These are phyloP conservation scores for Dujonia santamariae DNA, from an alignment of 1,139 yeast species.

Conservation along the genomic window DNA sequence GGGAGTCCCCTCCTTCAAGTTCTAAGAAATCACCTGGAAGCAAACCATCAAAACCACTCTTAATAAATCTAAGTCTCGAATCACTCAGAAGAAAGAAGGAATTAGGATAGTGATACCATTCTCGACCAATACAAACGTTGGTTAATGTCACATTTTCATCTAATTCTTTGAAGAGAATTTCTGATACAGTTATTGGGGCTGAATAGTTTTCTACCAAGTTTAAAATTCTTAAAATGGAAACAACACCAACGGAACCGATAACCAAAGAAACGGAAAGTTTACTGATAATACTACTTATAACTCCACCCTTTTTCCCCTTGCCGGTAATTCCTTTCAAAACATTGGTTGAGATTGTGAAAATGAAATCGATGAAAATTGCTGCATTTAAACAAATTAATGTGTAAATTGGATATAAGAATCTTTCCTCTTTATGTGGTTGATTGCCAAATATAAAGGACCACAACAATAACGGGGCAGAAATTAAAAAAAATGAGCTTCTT, in stretches of 20 bases:
- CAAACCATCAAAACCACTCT: slow-evolving; percentile 80
- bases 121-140: slow-evolving; percentile 84
- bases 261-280: too few species aligned
- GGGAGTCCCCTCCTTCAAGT: slow-evolving; percentile 12
- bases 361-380: slow-evolving; percentile 45
- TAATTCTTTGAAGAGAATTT: slow-evolving; percentile 13
- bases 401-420: slow-evolving; percentile 85
- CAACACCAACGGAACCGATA: slow-evolving; percentile 21
- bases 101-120: slow-evolving; percentile 92
- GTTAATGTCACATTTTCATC: slow-evolving; percentile 6
- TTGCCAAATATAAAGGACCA: slow-evolving; percentile 67
- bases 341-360: slow-evolving; percentile 14
- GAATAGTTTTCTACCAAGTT: slow-evolving; percentile 53
- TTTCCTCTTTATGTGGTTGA: slow-evolving; percentile 93
- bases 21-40: slow-evolving; percentile 85
- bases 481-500: slow-evolving; percentile 1
- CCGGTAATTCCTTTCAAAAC: slow-evolving; percentile 5
- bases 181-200: slow-evolving; percentile 54
- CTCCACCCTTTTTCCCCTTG: neutral
- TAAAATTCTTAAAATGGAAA: slow-evolving; percentile 38
- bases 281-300: neutral
- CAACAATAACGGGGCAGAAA: slow-evolving; percentile 38
- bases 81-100: slow-evolving; percentile 72
- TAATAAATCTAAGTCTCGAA: slow-evolving; percentile 61
- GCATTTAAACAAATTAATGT: slow-evolving; percentile 65